A percentile compares a stretch with the other conserved stretches of the same genome.
These are phyloP conservation scores for Pulveroboletus sp. DNA, from an alignment of 768 basidiomycete genomes.

Conservation along the genomic window DNA sequence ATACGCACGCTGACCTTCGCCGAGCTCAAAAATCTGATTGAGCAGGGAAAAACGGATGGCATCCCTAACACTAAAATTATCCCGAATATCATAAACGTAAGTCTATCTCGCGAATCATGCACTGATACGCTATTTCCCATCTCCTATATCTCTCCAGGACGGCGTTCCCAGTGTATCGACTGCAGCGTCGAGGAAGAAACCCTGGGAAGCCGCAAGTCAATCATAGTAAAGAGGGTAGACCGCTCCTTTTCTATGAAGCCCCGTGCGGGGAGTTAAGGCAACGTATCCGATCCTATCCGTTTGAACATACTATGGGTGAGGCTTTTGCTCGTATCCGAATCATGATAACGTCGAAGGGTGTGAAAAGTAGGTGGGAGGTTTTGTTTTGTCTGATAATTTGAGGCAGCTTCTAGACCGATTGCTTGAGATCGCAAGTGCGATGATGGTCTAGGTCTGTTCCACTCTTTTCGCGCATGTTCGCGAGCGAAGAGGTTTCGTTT, in stretches of 20 bases:
- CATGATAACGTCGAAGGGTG: slow-evolving; percentile 5
- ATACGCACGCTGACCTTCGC: slow-evolving; percentile 57
- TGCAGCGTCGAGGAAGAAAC: slow-evolving; percentile 53
- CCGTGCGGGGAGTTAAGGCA: slow-evolving; percentile 16
- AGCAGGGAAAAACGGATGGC: slow-evolving; percentile 65
- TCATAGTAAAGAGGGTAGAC: slow-evolving; percentile 20
- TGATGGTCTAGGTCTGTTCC: not conserved
- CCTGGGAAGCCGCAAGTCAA: slow-evolving; percentile 52
- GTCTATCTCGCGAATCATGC: slow-evolving; percentile 18
- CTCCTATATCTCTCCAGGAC: slow-evolving; percentile 37
- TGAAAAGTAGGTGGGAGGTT: slow-evolving; percentile 1
- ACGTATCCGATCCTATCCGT: slow-evolving; percentile 8
- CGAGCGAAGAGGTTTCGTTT: not conserved
- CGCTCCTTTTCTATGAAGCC: not conserved
- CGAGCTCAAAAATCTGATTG: slow-evolving; percentile 68
- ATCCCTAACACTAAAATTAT: slow-evolving; percentile 81
- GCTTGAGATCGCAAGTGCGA: not conserved
- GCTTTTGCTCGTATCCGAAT: slow-evolving; percentile 5
- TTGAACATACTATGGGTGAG: slow-evolving; percentile 11
- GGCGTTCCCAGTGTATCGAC: slow-evolving; percentile 56
- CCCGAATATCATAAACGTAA: slow-evolving; percentile 63
- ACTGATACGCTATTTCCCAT: not conserved
- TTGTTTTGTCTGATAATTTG: not conserved
- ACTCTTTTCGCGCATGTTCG: not conserved
- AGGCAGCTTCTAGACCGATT: not conserved